A percentile compares a stretch with the other conserved stretches of the same genome.
phyloP scores from a whole-genome alignment of 75 land plant species.

The Cunninghamia lanceolata region DNA sequence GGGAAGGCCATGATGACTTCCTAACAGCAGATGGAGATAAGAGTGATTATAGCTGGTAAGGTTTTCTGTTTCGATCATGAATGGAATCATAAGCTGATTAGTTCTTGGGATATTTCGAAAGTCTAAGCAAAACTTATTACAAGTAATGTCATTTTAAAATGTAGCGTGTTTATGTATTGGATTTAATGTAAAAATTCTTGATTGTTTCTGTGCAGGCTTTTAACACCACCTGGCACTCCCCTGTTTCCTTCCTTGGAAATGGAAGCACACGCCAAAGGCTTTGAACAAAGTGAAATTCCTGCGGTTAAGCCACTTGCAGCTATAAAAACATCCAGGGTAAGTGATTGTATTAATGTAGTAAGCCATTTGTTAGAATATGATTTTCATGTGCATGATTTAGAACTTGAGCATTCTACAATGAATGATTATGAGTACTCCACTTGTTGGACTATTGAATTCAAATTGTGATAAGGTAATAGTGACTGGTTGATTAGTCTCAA shows the following conservation, averaged over 20 bases:
- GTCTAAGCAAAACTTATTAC: not conserved
- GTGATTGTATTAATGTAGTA: not conserved
- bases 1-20: constrained; percentile 43
- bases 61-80: not conserved
- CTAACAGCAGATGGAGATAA: constrained; percentile 52
- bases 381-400: not conserved
- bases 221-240: constrained; percentile 75
- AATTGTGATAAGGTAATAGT: constrained; percentile 5
- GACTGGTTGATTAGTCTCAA: constrained; percentile 6
- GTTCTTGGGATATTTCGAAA: not conserved
- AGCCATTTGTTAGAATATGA: not conserved
- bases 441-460: constrained; percentile 13
- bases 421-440: not conserved
- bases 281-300: constrained; percentile 26
- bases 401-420: not conserved
- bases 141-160: not conserved
- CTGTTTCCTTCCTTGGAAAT: constrained; percentile 32
- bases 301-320: constrained; percentile 28
- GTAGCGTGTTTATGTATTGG: not conserved
- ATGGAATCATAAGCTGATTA: not conserved
- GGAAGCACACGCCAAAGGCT: constrained; percentile 27
- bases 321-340: constrained; percentile 20
- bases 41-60: constrained; percentile 67
- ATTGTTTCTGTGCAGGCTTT: constrained; percentile 42
- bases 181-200: not conserved